Conservation (phyloP, 1,284 basidiomycete genomes). For the Inonotus obliquus region DNA sequence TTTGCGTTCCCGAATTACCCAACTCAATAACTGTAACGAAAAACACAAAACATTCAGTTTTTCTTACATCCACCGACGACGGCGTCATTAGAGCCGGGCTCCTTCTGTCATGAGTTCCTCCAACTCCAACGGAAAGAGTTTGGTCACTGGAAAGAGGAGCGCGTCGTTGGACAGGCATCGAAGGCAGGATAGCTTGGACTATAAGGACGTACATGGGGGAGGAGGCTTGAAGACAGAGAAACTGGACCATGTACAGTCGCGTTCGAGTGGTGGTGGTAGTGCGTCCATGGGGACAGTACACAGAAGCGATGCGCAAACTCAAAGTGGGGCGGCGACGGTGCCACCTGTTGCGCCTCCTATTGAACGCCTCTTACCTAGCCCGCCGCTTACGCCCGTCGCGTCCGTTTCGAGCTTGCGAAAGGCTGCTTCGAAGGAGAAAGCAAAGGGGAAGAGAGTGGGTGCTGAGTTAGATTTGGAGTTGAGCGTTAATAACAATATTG, state of each 20-base stretch:
- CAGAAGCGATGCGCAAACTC: background rate
- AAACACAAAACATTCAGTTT: background rate
- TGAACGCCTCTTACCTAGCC: conserved; percentile 20
- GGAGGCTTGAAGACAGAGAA: background rate
- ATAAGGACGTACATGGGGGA: background rate
- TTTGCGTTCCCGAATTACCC: background rate
- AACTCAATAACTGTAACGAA: background rate
- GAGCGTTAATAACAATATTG: background rate
- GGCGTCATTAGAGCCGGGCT: background rate
- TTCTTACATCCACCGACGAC: background rate
- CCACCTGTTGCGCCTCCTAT: conserved; percentile 3
- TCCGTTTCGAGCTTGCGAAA: conserved; percentile 13
- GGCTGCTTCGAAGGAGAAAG: background rate
- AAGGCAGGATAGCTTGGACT: background rate
- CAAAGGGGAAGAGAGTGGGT: background rate
- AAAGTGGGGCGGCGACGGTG: background rate
- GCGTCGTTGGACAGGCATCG: conserved; percentile 3
- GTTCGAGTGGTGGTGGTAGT: background rate
- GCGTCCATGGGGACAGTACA: background rate
- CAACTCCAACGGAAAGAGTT: background rate
- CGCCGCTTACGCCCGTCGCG: conserved; percentile 21
- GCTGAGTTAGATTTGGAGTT: background rate
- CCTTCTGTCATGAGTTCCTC: background rate
- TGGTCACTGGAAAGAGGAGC: background rate
- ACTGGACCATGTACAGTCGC: background rate